Base-by-base conservation (phyloP, 768 basidiomycete species). In the Boletus insuetus region DNA sequence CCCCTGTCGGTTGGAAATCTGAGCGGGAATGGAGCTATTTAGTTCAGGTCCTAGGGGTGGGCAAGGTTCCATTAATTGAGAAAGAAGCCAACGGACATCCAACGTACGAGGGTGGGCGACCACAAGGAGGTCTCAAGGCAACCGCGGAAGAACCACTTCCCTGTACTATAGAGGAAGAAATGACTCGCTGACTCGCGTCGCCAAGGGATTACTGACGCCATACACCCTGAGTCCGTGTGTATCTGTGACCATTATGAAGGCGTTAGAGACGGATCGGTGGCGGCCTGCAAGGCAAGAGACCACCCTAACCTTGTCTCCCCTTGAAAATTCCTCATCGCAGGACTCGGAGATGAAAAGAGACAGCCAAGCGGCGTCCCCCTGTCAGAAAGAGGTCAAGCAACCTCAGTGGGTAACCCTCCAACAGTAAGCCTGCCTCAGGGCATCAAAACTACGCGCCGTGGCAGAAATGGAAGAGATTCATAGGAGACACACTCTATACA, bases 101-200 rank as follows among this genome's bases (percentile, higher is more conserved):
- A 53, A 54, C 51, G 43, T 57, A 51, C 56, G 39, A 51, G 37
- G 35, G 41, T 37, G 46, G 35, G 46, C 26, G 24, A 54, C 55
- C 65, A 46, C 65, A 66, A 66, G 60, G 65, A 66, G 43, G 56
- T 60, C 65, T 68, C 56, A 47, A 58, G 65, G 65, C 61, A 44
- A 68, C 58, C 64, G 51, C 65, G 44, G 66, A 58, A 41, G 39
- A 53, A 46, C 31, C 43, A 26, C 14, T 47, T 39, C 34, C 46
- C 37, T 37, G 22, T 41, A 49, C 46, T 20, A 57, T 49, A 22
- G 49, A 47, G 6, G 40, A 58, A 54, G 56, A 56, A 51, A 66
- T 66, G 40, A 52, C 46, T 29, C 29, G 29, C 29, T 10, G 29
- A 35, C 34, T 11, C 34, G 13, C 11, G 34, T 6, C 4, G 34